Percentiles rank a stretch among this genome's conserved stretches.
These are phyloP conservation scores for Chlorella sp. DNA, from an alignment of 139 green algal genomes.

Conservation along the genomic window DNA sequence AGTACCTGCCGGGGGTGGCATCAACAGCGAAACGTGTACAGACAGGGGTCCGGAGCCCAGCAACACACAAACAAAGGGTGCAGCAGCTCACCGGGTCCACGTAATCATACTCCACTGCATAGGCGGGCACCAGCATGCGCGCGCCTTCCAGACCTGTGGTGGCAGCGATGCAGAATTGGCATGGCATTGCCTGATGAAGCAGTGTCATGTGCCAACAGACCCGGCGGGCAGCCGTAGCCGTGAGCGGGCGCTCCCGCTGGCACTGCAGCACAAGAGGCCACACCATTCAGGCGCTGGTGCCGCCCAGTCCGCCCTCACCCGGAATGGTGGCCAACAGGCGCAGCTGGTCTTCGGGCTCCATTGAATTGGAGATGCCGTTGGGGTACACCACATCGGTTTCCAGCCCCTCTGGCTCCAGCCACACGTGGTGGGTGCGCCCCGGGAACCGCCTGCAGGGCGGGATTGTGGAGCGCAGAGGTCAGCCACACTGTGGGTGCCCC, in stretches of 20 bases:
- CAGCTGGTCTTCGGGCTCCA: constrained; percentile 63
- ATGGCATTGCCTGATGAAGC: no score
- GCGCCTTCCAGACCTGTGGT: constrained; percentile 52
- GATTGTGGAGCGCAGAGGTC: no score
- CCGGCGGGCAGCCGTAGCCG: no score
- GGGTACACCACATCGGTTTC: constrained; percentile 66
- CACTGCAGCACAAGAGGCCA: no score
- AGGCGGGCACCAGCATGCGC: constrained; percentile 56
- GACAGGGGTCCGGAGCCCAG: no score
- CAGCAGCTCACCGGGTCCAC: constrained; percentile 61
- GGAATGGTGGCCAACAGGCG: constrained; percentile 60
- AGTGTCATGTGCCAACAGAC: no score
- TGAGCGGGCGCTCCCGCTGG: no score
- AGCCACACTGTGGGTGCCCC: no score
- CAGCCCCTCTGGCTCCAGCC: constrained; percentile 73
- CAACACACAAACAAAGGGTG: no score
- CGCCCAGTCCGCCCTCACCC: not conserved
- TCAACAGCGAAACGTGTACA: no score
- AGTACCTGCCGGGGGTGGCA: no score
- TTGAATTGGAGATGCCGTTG: constrained; percentile 62
- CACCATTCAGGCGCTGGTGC: not conserved
- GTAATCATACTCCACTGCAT: constrained; percentile 76
- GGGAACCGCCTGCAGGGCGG: constrained; percentile 51
- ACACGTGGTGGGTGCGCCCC: constrained; percentile 65
- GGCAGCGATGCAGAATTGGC: no score